These are phyloP conservation scores for Hypoxylon trugodes DNA, from an alignment of 495 filamentous ascomycete species.

Conservation along the genomic window DNA sequence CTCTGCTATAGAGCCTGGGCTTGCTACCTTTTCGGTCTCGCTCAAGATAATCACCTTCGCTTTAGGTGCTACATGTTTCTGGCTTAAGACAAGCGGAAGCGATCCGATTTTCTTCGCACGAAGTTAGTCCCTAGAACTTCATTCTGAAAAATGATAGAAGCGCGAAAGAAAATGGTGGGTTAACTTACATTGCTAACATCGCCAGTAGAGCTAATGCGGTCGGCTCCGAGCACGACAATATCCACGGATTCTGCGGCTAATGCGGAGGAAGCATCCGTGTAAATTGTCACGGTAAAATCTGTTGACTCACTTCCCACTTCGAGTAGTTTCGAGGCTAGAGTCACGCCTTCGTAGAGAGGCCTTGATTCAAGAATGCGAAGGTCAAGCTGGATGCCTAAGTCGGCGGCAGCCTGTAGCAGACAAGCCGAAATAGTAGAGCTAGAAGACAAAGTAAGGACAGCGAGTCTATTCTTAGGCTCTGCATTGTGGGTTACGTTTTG, in stretches of 20 bases:
- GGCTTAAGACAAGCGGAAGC: slow-evolving; percentile 61
- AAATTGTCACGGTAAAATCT: slow-evolving; percentile 55
- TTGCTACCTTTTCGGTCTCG: slow-evolving; percentile 68
- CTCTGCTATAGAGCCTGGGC: slow-evolving; percentile 44
- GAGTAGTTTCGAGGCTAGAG: slow-evolving; percentile 59
- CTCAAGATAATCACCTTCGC: slow-evolving; percentile 63
- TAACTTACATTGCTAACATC: slow-evolving; percentile 63
- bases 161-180: not conserved
- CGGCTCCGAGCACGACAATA: slow-evolving; percentile 68
- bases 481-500: slow-evolving; percentile 20
- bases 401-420: slow-evolving; percentile 35
- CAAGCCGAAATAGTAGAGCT: slow-evolving; percentile 65
- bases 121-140: slow-evolving; percentile 10
- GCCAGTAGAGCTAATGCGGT: slow-evolving; percentile 64
- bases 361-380: slow-evolving; percentile 71
- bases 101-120: slow-evolving; percentile 65
- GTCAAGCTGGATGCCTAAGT: slow-evolving; percentile 50
- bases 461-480: slow-evolving; percentile 43
- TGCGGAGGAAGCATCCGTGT: slow-evolving; percentile 69
- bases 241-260: slow-evolving; percentile 58
- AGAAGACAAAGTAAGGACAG: slow-evolving; percentile 65
- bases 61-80: slow-evolving; percentile 52
- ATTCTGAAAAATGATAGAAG: not conserved
- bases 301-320: slow-evolving; percentile 39
- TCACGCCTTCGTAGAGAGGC: slow-evolving; percentile 70